Evolutionary conservation across 2,329 filamentous ascomycete genomes (phyloP), one percentile per base, ranked within the genome.

Genomic region (Ceratocystis albifundus): DNA sequence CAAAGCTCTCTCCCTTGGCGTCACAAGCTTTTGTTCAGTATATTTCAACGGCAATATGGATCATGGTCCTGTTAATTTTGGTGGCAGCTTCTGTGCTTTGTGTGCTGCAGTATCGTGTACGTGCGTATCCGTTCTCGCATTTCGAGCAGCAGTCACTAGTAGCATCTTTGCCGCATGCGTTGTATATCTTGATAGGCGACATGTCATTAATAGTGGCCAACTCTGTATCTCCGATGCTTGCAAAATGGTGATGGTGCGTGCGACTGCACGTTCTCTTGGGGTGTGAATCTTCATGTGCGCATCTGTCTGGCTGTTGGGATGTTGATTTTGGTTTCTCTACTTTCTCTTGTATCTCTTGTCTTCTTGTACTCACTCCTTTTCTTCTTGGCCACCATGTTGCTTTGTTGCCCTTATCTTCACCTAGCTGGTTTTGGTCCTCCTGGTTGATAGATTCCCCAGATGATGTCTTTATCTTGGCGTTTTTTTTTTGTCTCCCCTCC

Each of bases 111-210:
- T 68, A 68, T 28, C 65, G 65, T 4, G 32, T 66, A 15, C 64
- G 66, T 30, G 68, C 63, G 7, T 65, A 65, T 59, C 62, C 65
- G 36, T 68, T 69, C 63, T 64, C 45, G 32, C 55, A 53, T 20
- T 22, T 64, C 32, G 57, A 41, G 71, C 69, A 50, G 20, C 25
- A 36, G 41, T 25, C 64, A 20, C 50, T 68, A 22, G 25, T 64
- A 32, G 64, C 44, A 25, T 62, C 48, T 22, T 46, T 68, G 44
- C 53, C 64, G 7, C 10, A n/a, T 46, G 67, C 64, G 15, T 15
- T 66, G 4, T n/a, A 55, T 17, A 57, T 46, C 25, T 22, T 68
- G 68, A 69, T 69, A 68, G 68, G 70, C 41, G 66, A 72, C 70
- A 69, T 69, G 36, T 15, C 36, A 41, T 41, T 41, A 50, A 25